Conservation (phyloP, 177 flowering plant species). For the Vitis hybrid region DNA sequence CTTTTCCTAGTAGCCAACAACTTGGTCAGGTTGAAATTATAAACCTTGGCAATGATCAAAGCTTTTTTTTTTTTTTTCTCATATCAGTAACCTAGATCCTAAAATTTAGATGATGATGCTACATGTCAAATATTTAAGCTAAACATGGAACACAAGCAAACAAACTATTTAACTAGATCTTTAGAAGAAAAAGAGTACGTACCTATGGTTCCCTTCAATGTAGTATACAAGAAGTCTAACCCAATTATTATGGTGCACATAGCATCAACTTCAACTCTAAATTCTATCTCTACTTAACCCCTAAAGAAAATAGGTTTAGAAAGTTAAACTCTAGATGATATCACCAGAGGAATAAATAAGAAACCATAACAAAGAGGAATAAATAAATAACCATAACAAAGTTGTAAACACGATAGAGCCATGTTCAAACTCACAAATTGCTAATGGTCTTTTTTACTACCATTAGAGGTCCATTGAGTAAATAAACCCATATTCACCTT, state of each 20-base stretch:
- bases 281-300: conserved; percentile 93
- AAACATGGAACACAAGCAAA: too few species aligned
- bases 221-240: conserved; percentile 78
- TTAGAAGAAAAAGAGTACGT: conserved; percentile 20
- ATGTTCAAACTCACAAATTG: conserved; percentile 55
- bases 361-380: not conserved
- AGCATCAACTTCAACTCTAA: conserved; percentile 90
- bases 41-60: too few species aligned
- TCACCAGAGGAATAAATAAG: not conserved
- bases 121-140: too few species aligned
- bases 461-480: conserved; percentile 78
- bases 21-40: too few species aligned
- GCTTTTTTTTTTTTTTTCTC: too few species aligned
- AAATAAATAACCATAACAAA: too few species aligned
- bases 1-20: too few species aligned
- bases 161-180: too few species aligned
- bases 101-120: too few species aligned
- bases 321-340: conserved; percentile 3
- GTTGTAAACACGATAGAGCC: not conserved
- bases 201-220: conserved; percentile 81
- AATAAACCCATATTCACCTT: conserved; percentile 91
- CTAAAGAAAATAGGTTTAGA: conserved; percentile 25
- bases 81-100: too few species aligned
- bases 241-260: conserved; percentile 89
- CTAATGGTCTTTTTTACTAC: conserved; percentile 85